A percentile compares a stretch with the other conserved stretches of the same genome.
Conservation (phyloP, 805 yeast species). For the Hermanozyma aechmeae region DNA sequence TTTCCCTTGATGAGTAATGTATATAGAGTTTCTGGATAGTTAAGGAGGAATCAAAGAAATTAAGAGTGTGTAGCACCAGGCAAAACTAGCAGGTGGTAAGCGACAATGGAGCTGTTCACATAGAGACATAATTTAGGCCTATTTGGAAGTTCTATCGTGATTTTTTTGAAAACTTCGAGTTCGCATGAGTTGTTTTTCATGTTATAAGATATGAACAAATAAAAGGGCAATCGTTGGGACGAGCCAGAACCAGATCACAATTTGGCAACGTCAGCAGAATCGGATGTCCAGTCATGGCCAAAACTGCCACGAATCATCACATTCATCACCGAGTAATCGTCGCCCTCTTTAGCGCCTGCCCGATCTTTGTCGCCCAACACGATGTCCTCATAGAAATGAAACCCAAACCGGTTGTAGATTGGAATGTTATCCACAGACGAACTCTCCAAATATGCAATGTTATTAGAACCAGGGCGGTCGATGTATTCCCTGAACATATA, state of each 20-base stretch:
- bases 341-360: slow-evolving; percentile 22
- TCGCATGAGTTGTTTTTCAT: too few relatives aligned
- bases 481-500: slow-evolving; percentile 38
- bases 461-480: slow-evolving; percentile 25
- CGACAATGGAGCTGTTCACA: too few relatives aligned
- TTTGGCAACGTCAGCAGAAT: slow-evolving; percentile 2
- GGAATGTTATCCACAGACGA: slow-evolving; percentile 38
- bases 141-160: too few relatives aligned
- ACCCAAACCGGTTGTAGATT: slow-evolving; percentile 44
- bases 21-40: too few relatives aligned
- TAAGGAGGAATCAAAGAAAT: too few relatives aligned
- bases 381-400: slow-evolving; percentile 40
- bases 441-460: slow-evolving; percentile 42
- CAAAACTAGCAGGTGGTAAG: too few relatives aligned
- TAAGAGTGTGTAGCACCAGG: too few relatives aligned
- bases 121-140: too few relatives aligned
- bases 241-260: too few relatives aligned
- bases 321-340: slow-evolving; percentile 33
- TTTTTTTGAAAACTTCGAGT: too few relatives aligned
- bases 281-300: slow-evolving; percentile 21
- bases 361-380: slow-evolving; percentile 25
- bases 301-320: slow-evolving; percentile 32
- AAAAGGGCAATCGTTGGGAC: too few relatives aligned
- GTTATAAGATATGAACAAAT: too few relatives aligned
- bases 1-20: slow-evolving; percentile 31